Base-by-base conservation (phyloP, 768 basidiomycete species). In the Rhizopogon sp. region DNA sequence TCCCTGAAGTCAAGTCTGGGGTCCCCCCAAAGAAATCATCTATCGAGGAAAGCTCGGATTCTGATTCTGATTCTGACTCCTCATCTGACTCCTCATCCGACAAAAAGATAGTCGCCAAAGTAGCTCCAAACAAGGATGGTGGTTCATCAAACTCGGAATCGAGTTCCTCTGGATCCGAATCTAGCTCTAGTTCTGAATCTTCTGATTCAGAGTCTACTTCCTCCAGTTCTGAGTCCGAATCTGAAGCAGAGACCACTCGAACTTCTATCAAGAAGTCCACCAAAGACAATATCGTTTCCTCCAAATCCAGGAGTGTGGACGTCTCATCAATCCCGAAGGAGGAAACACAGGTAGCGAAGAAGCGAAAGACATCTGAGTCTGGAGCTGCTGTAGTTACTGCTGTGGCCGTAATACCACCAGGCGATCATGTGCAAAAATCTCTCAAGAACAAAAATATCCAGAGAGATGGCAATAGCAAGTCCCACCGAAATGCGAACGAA, bases 301-400 rank as follows among this genome's bases (percentile, higher is more conserved):
- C 57, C 9, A 63, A 68, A 54, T 72, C 70, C 9, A 60, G 57
- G 42, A 66, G 61, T 16, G 35, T 13, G 13, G 7, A 13, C 33
- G 52, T 50, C 10, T 42, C 39, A 25, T 49, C 59, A n/a, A 42
- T 42, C 44, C 22, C 53, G 29, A 20, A 59, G 54, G 54, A 55
- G 28, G 49, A 56, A 6, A 50, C 53, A 0, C 76, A 70, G 50
- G 72, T 76, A 11, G 74, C 77, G 0, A 89, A 90, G 68, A 89
- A 82, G 64, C 83, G 82, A 39, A 79, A 79, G 49, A 81, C 74
- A 0, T 73, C 76, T n/a, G 75, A 75, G 53, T 73, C 66, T 47
- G 83, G 83, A 16, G 67, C 74, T 37, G 77, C 81, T 8, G 73
- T 81, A 3, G 60, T 74, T 2, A 84, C 79, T 3, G 72, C 77